Evolutionary conservation across 2,329 filamentous ascomycete genomes (phyloP).

Genomic region (Xylariaceae sp.): DNA sequence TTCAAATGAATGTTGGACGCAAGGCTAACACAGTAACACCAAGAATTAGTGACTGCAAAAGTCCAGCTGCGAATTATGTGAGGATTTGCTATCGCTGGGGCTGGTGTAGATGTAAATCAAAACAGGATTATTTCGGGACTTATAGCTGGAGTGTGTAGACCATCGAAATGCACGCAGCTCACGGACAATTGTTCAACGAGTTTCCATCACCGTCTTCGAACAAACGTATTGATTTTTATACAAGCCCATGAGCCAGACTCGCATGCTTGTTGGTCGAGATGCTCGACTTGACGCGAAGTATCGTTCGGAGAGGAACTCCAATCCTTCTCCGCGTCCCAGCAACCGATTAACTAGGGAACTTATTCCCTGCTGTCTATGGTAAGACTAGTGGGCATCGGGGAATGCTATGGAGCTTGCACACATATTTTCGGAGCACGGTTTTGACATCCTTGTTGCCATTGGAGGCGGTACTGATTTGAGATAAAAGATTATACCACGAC

Average conservation of each 20-base stretch:
- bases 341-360: constrained; percentile 69
- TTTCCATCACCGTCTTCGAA: constrained; percentile 46
- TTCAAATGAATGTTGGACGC: constrained; percentile 33
- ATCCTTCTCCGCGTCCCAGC: constrained; percentile 72
- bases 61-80: constrained; percentile 17
- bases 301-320: constrained; percentile 39
- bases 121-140: too few relatives aligned
- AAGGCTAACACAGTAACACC: constrained; percentile 28
- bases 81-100: constrained; percentile 21
- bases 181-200: constrained; percentile 47
- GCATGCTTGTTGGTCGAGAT: constrained; percentile 33
- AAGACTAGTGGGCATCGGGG: constrained; percentile 60
- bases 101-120: constrained; percentile 32
- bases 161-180: constrained; percentile 40
- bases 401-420: constrained; percentile 61
- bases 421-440: constrained; percentile 61
- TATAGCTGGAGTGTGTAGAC: too few relatives aligned
- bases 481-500: constrained; percentile 57
- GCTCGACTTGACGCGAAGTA: constrained; percentile 19
- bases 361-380: constrained; percentile 43
- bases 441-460: constrained; percentile 74
- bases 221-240: constrained; percentile 46
- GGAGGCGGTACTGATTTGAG: constrained; percentile 61
- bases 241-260: constrained; percentile 45
- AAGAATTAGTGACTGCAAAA: constrained; percentile 23